phyloP scores from a whole-genome alignment of 805 yeast species.

The Ogataea pignaliae region DNA sequence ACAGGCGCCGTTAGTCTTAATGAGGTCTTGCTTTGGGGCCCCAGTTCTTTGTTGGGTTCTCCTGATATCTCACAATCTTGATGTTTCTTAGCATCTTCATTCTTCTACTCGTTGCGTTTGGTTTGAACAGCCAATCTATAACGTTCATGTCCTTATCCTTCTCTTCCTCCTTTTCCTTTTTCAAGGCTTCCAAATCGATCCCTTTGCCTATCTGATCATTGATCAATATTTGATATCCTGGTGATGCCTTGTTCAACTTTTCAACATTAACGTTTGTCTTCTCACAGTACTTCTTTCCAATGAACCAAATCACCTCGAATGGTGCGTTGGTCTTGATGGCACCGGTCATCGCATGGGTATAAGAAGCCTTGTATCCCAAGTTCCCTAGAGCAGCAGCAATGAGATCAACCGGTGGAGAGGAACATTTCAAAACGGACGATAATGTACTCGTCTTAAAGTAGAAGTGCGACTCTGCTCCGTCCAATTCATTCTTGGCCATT shows the following conservation, averaged over 20 bases:
- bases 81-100: conserved; percentile 63
- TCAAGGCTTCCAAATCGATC: conserved; percentile 29
- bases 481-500: conserved; percentile 69
- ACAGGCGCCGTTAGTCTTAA: conserved; percentile 3
- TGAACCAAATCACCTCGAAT: conserved; percentile 70
- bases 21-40: conserved; percentile 76
- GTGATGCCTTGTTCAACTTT: conserved; percentile 44
- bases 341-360: conserved; percentile 86
- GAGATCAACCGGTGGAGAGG: conserved; percentile 73
- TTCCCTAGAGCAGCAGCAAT: conserved; percentile 80
- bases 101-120: conserved; percentile 51
- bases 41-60: conserved; percentile 93
- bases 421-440: conserved; percentile 71
- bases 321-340: conserved; percentile 90
- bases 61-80: conserved; percentile 84
- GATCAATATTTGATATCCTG: conserved; percentile 55
- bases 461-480: conserved; percentile 71
- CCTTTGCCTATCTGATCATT: conserved; percentile 34
- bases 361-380: conserved; percentile 74
- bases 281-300: conserved; percentile 61
- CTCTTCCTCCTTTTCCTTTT: conserved; percentile 20
- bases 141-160: conserved; percentile 21
- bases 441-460: conserved; percentile 78
- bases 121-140: conserved; percentile 50
- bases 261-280: conserved; percentile 37